Evolutionary conservation across 2,329 filamentous ascomycete species (phyloP), one percentile per base, ranked within the genome.

Genomic region (Lachnellula cervina): DNA sequence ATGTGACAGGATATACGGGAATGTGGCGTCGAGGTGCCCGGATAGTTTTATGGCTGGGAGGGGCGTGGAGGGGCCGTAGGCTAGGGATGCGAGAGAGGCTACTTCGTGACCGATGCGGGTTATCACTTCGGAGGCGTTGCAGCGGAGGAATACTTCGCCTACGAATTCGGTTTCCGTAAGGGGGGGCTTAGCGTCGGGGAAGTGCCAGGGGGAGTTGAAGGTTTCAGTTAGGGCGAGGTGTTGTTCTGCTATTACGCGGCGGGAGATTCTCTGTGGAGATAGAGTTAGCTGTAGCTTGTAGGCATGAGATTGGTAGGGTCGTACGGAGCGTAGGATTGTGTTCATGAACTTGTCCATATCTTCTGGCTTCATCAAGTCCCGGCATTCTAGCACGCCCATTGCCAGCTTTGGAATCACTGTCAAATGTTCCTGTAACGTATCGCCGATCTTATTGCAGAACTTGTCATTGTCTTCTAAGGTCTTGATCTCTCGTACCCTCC

Each of bases 271-370:
- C 89, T 94, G 63, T 16, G 4, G 23, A 14, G 35, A 50, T 19
- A 55, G 38, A 25, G 25, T 54, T 51, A 44, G 37, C n/a, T 25
- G 45, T 17, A 7, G 6, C 34, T 25, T 47, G 23, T 14, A 9
- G n/a, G 13, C 3, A 28, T 28, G 23, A 5, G n/a, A 50, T 21
- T 3, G 16, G 21, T 17, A 35, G 70, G 44, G 14, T 28, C 9
- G 14, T 44, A 94, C 89, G 59, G 93, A 94, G 77, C 90, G 83
- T 53, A 99, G 75, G 59, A 97, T 86, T 1, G 89, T 94, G 65
- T 93, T 97, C 89, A 97, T 97, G 69, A 99, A 96, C 51, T 84
- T 84, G 73, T 99, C 94, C 64, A 96, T 87, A 57, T 91, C 86
- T 19, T 88, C 84, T 0, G 88, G 79, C 47, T 86, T 84, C 77